Conservation (phyloP, 371 early-diverging fungal genomes). For the Conidiobolus coronatus region DNA sequence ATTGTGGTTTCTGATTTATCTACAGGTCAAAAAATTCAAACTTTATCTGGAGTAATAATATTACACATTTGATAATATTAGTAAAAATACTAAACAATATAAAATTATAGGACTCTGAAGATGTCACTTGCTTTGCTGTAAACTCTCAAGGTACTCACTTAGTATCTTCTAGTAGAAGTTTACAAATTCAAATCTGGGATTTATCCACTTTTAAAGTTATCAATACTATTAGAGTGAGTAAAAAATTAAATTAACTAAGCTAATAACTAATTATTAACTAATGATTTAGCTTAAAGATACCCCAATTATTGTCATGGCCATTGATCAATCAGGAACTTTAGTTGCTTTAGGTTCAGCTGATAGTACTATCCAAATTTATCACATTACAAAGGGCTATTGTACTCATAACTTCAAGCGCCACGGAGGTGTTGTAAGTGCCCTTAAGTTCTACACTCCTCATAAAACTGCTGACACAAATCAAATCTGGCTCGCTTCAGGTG, state of each 20-base stretch:
- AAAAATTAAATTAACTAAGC: too few relatives aligned
- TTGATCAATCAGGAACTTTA: constrained; percentile 65
- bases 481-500: constrained; percentile 54
- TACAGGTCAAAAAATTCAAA: constrained; percentile 35
- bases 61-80: neutral
- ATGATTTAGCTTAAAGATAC: constrained; percentile 54
- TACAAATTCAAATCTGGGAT: constrained; percentile 58
- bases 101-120: constrained; percentile 41
- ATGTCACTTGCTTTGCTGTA: constrained; percentile 67
- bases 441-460: constrained; percentile 53
- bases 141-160: constrained; percentile 54
- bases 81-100: neutral
- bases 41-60: constrained; percentile 38
- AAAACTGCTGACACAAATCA: constrained; percentile 8
- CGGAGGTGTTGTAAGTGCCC: constrained; percentile 58
- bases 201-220: constrained; percentile 30
- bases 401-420: constrained; percentile 92
- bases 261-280: neutral
- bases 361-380: constrained; percentile 83
- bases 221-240: constrained; percentile 36
- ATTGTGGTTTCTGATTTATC: constrained; percentile 50
- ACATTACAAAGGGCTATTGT: constrained; percentile 75
- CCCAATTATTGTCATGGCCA: constrained; percentile 77
- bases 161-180: constrained; percentile 58
- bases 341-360: constrained; percentile 96